Base-by-base conservation (phyloP, 768 basidiomycete species). In the Saitozyma sp. region DNA sequence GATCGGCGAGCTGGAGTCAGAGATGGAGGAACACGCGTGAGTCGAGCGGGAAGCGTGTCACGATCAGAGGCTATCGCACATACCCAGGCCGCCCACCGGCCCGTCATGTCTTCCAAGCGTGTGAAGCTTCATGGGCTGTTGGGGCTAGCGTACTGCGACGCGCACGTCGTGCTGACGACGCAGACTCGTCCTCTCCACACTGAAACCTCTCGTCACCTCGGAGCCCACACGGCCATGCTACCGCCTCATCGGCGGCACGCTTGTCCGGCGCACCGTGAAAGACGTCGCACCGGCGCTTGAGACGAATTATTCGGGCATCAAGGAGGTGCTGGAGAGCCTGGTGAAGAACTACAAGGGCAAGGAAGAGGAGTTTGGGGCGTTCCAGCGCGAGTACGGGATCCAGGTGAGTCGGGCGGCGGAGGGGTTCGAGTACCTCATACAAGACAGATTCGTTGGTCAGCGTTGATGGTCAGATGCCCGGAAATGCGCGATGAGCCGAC, bases 161-260 rank as follows among this genome's bases (percentile, higher is more conserved):
- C 7, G 29, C 29, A 2, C 5, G 29, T 7, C 29, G 19, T 54
- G 60, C 53, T 61, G 39, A 61, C 52, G 16, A 13, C 14, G 17
- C 50, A 97, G 94, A 48, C 83, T 99, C 14, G 96, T 99, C 9
- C 84, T 98, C 45, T 84, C 85, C 4, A 97, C 96, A 1, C 81
- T 99, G 42, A 85, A 88, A 67, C 92, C 97, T 66, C 87, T 87
- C 9, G 81, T 92, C 45, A 83, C 82, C n/a, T 85, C 87, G 62
- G 90, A 94, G 62, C 93, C 95, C 16, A 85, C 87, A 79, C 87
- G 96, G 61, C 93, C 92, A 82, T 98, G 96, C 80, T 99, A 97
- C 82, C 88, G 95, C 57, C 84, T 98, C 68, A 89, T 99, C 66
- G 96, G 96, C 6, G 95, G 95, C 38, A 88, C 96, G 7, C 84